Evolutionary conservation across 2,329 filamentous ascomycete species (phyloP).

Genomic region (Clathrospora elynae): DNA sequence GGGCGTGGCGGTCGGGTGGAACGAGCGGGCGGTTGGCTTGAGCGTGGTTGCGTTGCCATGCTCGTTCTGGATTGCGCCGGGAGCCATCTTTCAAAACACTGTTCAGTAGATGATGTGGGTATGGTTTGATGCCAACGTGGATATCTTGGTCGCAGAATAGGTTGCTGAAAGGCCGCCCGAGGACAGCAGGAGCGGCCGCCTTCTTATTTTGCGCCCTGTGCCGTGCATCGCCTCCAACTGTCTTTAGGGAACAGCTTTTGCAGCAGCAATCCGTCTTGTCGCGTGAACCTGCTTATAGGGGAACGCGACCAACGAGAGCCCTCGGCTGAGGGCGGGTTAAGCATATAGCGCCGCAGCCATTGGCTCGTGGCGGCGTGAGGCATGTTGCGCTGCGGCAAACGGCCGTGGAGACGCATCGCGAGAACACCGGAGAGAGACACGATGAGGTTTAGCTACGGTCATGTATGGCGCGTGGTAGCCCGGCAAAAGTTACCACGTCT

Average conservation of each 20-base stretch:
- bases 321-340: slow-evolving; percentile 32
- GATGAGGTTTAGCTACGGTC: background rate
- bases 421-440: background rate
- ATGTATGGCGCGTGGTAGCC: slow-evolving; percentile 8
- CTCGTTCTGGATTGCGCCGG: slow-evolving; percentile 40
- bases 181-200: slow-evolving; percentile 7
- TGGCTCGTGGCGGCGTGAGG: slow-evolving; percentile 21
- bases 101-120: slow-evolving; percentile 23
- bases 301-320: slow-evolving; percentile 16
- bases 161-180: slow-evolving; percentile 10
- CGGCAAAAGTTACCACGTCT: slow-evolving; percentile 25
- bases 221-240: slow-evolving; percentile 35
- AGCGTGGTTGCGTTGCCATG: slow-evolving; percentile 36
- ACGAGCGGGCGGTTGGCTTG: slow-evolving; percentile 47
- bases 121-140: slow-evolving; percentile 22
- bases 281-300: slow-evolving; percentile 27
- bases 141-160: slow-evolving; percentile 13
- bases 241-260: slow-evolving; percentile 26
- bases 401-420: background rate
- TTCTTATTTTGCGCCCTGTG: slow-evolving; percentile 33
- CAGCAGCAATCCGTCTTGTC: slow-evolving; percentile 15
- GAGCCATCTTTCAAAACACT: too few species aligned
- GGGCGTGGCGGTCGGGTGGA: slow-evolving; percentile 46
- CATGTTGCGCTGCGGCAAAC: slow-evolving; percentile 5
- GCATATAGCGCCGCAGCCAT: slow-evolving; percentile 26